Evolutionary conservation across 2,329 filamentous ascomycete genomes (phyloP).

Genomic region (Fusarium gaditjirri): DNA sequence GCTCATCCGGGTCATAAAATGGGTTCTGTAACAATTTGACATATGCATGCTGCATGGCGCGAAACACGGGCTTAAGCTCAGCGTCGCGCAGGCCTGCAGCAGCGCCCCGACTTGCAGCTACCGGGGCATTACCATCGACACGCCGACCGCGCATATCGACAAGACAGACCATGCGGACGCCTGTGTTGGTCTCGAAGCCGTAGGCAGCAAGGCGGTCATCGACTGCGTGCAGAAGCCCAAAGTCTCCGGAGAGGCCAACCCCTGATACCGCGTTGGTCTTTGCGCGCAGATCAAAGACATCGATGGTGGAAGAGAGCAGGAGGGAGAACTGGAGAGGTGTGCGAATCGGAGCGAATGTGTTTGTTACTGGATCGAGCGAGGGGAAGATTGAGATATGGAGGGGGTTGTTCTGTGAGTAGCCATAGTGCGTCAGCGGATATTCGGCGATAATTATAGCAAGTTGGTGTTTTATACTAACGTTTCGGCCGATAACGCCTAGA

Average conservation of each 20-base stretch:
- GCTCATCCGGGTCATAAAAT: conserved; percentile 91
- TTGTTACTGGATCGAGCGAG: conserved; percentile 69
- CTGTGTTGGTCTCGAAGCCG: conserved; percentile 96
- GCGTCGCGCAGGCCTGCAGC: conserved; percentile 80
- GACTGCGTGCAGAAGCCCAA: conserved; percentile 90
- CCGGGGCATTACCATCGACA: conserved; percentile 47
- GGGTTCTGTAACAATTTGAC: conserved; percentile 90
- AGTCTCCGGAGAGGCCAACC: conserved; percentile 77
- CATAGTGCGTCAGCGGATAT: neutral
- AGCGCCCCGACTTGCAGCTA: conserved; percentile 43
- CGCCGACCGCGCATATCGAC: conserved; percentile 87
- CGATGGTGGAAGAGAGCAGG: conserved; percentile 88
- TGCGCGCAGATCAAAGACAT: conserved; percentile 90
- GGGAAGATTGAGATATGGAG: conserved; percentile 93
- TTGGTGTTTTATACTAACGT: conserved; percentile 66
- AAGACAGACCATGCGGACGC: conserved; percentile 88
- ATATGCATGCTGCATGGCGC: conserved; percentile 92
- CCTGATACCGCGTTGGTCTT: conserved; percentile 69
- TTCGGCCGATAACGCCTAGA: conserved; percentile 92
- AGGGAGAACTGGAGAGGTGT: conserved; percentile 91
- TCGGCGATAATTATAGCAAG: neutral
- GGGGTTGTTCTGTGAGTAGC: conserved; percentile 85
- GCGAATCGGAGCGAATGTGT: conserved; percentile 66
- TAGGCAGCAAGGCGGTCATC: conserved; percentile 95
- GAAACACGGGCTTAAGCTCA: conserved; percentile 91